These are phyloP conservation scores for Leishmania martiniquensis DNA, from an alignment of 208 protist genomes.

Conservation along the genomic window DNA sequence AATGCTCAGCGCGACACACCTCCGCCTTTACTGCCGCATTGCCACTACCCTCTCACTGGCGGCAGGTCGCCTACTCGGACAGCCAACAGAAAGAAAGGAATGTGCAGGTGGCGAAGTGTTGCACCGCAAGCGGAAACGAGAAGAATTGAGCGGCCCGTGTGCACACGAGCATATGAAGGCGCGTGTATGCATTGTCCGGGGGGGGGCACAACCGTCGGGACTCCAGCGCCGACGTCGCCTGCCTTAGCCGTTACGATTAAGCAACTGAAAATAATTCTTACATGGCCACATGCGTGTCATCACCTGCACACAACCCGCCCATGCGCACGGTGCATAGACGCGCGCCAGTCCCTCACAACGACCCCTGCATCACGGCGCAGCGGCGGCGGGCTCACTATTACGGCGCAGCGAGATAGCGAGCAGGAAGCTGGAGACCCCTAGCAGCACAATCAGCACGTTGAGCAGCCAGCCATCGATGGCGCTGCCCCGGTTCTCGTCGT, in stretches of 20 bases:
- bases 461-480: slow-evolving; percentile 15
- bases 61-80: not conserved
- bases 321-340: not conserved
- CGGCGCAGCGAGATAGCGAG: slow-evolving; percentile 22
- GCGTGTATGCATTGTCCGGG: not conserved
- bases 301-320: not conserved
- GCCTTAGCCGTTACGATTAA: not conserved
- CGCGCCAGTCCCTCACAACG: not conserved
- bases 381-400: not conserved
- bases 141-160: not conserved
- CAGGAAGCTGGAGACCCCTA: slow-evolving; percentile 32
- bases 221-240: not conserved
- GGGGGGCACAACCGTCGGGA: not conserved
- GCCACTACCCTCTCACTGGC: not conserved
- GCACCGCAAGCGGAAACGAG: not conserved
- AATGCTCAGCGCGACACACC: not conserved
- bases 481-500: slow-evolving; percentile 3
- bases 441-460: slow-evolving; percentile 41
- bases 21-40: not conserved
- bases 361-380: not conserved
- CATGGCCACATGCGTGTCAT: not conserved
- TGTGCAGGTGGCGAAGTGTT: not conserved
- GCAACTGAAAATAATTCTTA: slow-evolving; percentile 5
- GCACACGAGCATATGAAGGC: too few relatives aligned
- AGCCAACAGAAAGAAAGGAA: not conserved